Evolutionary conservation across 257 asterid species (phyloP).

Genomic region (Penstemon eatonii): DNA sequence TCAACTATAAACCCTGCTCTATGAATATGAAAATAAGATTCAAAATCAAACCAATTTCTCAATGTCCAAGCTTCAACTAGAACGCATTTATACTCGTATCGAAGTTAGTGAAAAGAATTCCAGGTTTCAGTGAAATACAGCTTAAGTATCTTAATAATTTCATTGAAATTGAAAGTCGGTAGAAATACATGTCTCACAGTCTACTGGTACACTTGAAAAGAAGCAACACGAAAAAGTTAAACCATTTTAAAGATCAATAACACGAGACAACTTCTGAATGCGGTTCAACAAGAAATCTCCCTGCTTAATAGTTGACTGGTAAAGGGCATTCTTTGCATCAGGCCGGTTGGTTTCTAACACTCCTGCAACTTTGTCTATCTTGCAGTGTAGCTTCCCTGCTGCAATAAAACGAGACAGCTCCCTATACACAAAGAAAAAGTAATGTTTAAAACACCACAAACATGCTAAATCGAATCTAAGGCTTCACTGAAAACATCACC

Average conservation of each 20-base stretch:
- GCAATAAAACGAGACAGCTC: conserved; percentile 82
- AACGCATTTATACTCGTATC: background rate
- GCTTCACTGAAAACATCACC: too few species aligned
- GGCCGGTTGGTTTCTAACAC: conserved; percentile 90
- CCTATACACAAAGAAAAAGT: conserved; percentile 34
- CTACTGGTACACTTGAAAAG: conserved; percentile 12
- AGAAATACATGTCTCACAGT: background rate
- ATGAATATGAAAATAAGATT: background rate
- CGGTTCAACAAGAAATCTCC: conserved; percentile 93
- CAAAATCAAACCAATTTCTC: background rate
- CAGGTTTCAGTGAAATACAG: background rate
- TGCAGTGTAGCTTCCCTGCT: conserved; percentile 82
- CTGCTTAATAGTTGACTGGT: conserved; percentile 89
- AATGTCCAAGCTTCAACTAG: background rate
- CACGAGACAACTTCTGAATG: conserved; percentile 90
- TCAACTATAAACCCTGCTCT: too few species aligned
- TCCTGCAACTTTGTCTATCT: conserved; percentile 85
- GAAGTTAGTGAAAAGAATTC: background rate
- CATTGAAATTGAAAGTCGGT: background rate
- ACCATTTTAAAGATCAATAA: conserved; percentile 68
- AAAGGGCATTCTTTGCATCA: conserved; percentile 89
- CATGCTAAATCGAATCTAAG: background rate
- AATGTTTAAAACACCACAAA: background rate
- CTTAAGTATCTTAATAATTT: background rate
- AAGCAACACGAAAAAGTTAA: background rate